These are phyloP conservation scores for Polysphondylium violaceum DNA, from an alignment of 78 protist genomes.

Conservation along the genomic window DNA sequence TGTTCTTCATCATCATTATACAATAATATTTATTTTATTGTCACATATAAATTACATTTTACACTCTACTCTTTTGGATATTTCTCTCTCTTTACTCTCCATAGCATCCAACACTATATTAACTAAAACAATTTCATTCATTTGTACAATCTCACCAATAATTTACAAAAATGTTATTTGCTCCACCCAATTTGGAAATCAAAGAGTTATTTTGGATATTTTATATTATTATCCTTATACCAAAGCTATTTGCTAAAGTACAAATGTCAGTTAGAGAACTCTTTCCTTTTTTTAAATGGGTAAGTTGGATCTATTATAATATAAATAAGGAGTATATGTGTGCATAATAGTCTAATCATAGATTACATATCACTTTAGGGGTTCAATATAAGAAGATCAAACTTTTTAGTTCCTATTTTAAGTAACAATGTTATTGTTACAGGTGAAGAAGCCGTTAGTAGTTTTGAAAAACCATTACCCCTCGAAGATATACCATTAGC, in stretches of 20 bases:
- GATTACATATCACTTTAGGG: slow-evolving; percentile 28
- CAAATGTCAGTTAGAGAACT: slow-evolving; percentile 79
- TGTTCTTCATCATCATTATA: too few relatives aligned
- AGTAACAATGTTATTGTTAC: slow-evolving; percentile 76
- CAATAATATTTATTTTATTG: too few relatives aligned
- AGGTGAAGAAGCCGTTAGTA: slow-evolving; percentile 79
- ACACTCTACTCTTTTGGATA: too few relatives aligned
- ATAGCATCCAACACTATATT: too few relatives aligned
- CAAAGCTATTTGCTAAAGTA: slow-evolving; percentile 17
- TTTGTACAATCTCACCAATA: not conserved
- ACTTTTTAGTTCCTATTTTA: slow-evolving; percentile 80
- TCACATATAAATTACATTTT: too few relatives aligned
- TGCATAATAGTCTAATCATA: not conserved
- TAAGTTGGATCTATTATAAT: slow-evolving; percentile 3
- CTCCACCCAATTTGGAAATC: slow-evolving; percentile 35
- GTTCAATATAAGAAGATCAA: slow-evolving; percentile 76
- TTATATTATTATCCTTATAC: slow-evolving; percentile 33
- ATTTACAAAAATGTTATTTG: slow-evolving; percentile 1
- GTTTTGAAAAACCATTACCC: slow-evolving; percentile 54
- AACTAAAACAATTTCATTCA: too few relatives aligned
- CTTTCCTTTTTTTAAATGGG: slow-evolving; percentile 82
- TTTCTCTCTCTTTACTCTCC: too few relatives aligned
- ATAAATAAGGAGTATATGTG: not conserved
- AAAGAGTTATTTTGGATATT: slow-evolving; percentile 64
- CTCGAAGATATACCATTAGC: too few relatives aligned